Percentiles rank a stretch among this genome's conserved stretches.
These are phyloP conservation scores for Eleusine indica DNA, from an alignment of 176 grass and related monocot species.

Conservation along the genomic window DNA sequence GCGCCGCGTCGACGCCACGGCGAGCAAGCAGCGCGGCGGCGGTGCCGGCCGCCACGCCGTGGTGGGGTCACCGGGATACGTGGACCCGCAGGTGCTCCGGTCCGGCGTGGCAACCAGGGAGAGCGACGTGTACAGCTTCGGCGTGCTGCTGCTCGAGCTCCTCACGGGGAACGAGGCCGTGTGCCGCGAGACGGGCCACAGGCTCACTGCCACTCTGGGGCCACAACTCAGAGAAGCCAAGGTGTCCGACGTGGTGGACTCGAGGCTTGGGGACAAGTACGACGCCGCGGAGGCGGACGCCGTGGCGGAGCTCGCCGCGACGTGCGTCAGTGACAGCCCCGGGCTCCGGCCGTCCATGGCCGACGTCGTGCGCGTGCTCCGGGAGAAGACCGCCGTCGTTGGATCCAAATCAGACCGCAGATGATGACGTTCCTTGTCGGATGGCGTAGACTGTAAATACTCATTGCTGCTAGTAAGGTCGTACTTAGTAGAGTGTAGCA, in stretches of 20 bases:
- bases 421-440: conserved; percentile 3
- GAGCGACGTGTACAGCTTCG: conserved; percentile 96
- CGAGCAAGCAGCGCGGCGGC: conserved; percentile 33
- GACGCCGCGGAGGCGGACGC: conserved; percentile 42
- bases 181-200: conserved; percentile 52
- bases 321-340: conserved; percentile 62
- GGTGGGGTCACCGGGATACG: conserved; percentile 81
- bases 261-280: conserved; percentile 37
- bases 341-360: conserved; percentile 74
- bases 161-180: conserved; percentile 69
- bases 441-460: conserved; percentile 35
- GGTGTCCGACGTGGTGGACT: conserved; percentile 41
- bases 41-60: conserved; percentile 40
- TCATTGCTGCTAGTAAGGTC: background rate
- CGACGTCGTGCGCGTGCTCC: conserved; percentile 62
- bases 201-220: conserved; percentile 53
- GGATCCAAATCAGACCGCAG: conserved; percentile 42
- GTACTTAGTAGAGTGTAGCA: too few relatives aligned
- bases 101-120: conserved; percentile 70
- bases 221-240: conserved; percentile 30
- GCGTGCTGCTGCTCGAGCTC: conserved; percentile 88
- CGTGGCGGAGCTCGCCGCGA: conserved; percentile 53
- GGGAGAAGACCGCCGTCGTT: conserved; percentile 45
- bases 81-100: conserved; percentile 76
- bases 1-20: conserved; percentile 44